Evolutionary conservation across 78 protist species (phyloP), one percentile per base, ranked within the genome.

Genomic region (Emiliania huxleyi): DNA sequence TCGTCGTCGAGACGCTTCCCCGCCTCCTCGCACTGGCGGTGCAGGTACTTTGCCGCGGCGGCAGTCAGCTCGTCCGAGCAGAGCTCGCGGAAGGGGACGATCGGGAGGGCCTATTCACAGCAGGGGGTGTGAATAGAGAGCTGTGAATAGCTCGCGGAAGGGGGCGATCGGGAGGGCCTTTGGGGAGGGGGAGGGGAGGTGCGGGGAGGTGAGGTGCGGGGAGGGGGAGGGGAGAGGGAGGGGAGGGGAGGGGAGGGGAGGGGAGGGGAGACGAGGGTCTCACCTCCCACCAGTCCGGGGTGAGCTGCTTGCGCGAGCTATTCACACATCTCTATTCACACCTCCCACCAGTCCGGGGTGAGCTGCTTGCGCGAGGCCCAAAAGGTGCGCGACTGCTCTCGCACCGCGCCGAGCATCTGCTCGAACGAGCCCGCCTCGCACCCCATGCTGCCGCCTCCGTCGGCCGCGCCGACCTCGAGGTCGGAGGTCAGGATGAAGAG

Each of bases 221-320:
- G n/a, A n/a, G n/a, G n/a, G n/a, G n/a, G n/a, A n/a, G n/a, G n/a
- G n/a, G n/a, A n/a, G n/a, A n/a, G n/a, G n/a, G n/a, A n/a, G n/a
- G n/a, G n/a, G n/a, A n/a, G n/a, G n/a, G n/a, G n/a, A n/a, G n/a
- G n/a, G n/a, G n/a, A n/a, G n/a, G n/a, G n/a, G n/a, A n/a, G n/a
- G n/a, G n/a, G n/a, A n/a, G n/a, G n/a, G n/a, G n/a, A n/a, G n/a
- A n/a, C n/a, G n/a, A n/a, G n/a, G n/a, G n/a, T n/a, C n/a, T n/a
- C n/a, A n/a, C n/a, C 3, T 77, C 33, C 85, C 85, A 77, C 85
- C 85, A 77, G 46, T 77, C 85, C 4, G 85, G 85, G 5, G 46
- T 33, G 1, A 19, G 33, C 44, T 22, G 46, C 44, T 8, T 2
- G 18, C 44, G 11, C 85, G 1, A 0, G 5, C n/a, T n/a, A n/a